These are phyloP conservation scores for Stagonosporopsis vannaccii DNA, from an alignment of 2,329 filamentous ascomycete species.

Conservation along the genomic window DNA sequence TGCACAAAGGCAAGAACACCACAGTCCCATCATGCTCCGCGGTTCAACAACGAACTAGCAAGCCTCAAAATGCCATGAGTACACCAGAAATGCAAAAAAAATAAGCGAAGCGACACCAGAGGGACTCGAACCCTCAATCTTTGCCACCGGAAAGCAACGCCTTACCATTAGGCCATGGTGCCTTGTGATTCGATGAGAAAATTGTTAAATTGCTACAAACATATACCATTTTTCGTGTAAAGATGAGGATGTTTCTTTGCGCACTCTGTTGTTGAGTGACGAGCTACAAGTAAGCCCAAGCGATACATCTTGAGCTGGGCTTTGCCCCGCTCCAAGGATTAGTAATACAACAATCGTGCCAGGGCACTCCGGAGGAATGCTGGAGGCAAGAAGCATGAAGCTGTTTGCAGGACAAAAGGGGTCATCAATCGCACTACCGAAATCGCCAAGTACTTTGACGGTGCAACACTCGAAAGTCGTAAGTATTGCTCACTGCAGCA, in stretches of 20 bases:
- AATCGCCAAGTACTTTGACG: too few species aligned
- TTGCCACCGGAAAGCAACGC: slow-evolving; percentile 56
- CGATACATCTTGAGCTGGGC: background rate
- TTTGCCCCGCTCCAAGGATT: background rate
- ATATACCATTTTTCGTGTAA: background rate
- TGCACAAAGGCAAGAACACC: background rate
- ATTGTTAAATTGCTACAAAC: fast-evolving
- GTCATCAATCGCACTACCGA: too few species aligned
- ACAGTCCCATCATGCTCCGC: background rate
- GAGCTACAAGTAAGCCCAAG: too few species aligned
- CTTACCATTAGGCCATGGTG: slow-evolving; percentile 55
- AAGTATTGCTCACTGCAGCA: too few species aligned
- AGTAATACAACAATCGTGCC: background rate
- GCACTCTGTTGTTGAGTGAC: background rate
- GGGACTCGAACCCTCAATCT: slow-evolving; percentile 56
- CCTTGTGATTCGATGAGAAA: slow-evolving; percentile 16
- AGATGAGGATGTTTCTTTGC: too few species aligned
- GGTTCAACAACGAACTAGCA: background rate
- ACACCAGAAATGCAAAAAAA: slow-evolving; percentile 15
- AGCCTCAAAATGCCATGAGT: background rate
- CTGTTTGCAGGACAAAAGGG: too few species aligned
- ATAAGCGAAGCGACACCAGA: slow-evolving; percentile 43
- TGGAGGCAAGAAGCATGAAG: too few species aligned
- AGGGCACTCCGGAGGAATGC: too few species aligned
- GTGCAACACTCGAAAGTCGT: too few species aligned